Conservation (phyloP, 805 yeast genomes). For the Candida montana region DNA sequence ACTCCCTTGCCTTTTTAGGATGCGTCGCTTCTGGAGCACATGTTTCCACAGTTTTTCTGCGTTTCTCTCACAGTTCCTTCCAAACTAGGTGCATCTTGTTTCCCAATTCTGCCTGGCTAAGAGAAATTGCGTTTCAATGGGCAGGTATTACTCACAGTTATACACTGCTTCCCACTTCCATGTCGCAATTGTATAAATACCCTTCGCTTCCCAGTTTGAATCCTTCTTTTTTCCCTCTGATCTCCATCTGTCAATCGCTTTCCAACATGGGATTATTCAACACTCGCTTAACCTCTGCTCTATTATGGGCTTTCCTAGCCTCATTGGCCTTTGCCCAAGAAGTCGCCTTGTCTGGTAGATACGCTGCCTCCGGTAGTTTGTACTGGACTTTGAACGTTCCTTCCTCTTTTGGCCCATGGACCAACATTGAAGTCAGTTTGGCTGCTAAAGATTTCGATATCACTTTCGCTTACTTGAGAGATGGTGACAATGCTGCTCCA, state of each 20-base stretch:
- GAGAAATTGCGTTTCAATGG: neutral
- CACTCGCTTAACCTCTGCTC: neutral
- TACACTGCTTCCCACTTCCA: neutral
- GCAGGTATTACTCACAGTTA: neutral
- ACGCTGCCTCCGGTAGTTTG: neutral
- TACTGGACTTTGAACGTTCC: neutral
- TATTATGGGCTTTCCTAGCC: neutral
- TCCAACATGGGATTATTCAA: neutral
- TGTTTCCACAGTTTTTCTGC: too few species aligned
- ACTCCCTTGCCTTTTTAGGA: too few species aligned
- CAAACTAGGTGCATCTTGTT: too few species aligned
- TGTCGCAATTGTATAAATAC: too few species aligned
- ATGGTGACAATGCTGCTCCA: neutral
- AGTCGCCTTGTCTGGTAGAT: neutral
- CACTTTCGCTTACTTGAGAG: neutral
- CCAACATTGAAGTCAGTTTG: neutral
- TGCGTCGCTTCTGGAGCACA: too few species aligned
- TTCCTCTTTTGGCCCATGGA: neutral
- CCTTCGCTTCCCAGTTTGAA: too few species aligned
- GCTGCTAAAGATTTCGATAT: neutral
- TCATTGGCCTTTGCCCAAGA: neutral
- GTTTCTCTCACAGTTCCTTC: too few species aligned
- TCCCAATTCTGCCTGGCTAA: too few species aligned
- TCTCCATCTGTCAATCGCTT: neutral
- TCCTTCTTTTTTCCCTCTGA: neutral